Evolutionary conservation across 345 rosid species (phyloP), one percentile per base, ranked within the genome.

Genomic region (Bruguiera parviflora): DNA sequence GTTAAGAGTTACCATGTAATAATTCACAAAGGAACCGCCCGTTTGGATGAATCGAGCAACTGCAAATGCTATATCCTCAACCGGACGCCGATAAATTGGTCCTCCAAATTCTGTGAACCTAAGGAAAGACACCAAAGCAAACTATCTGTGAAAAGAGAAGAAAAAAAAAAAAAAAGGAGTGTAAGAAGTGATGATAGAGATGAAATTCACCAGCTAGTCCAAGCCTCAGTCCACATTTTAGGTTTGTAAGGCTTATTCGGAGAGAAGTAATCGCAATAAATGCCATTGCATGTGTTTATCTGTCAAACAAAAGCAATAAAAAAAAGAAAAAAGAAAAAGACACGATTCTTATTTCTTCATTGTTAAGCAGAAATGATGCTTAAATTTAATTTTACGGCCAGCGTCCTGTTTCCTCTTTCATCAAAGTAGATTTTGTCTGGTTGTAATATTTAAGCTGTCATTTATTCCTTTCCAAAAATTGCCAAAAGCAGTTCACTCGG

Each of bases 191-290:
- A 53, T 10, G 1, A 7, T 15, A 49, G 21, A 6, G 8, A 19
- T 11, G 53, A 55, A 19, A 43, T 21, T 32, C 53, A 77, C 77
- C 77, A 72, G 65, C 76, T 69, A 53, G 69, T 72, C 80, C 80
- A 77, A 21, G 80, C 77, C 66, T 77, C 80, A 1, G 80, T 77
- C 80, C 80, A 77, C 64, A 77, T 52, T 58, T 70, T 64, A 18
- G 80, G 80, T 20, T 77, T 77, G 70, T 77, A 68, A 68, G 80
- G 73, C 65, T 77, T 72, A 9, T 77, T 77, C 4, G 80, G 77
- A 58, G 76, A 39, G 65, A 71, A 71, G 47, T 57, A 58, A 32
- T 77, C 80, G 9, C 80, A 77, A 25, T 77, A 77, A 39, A 77
- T 63, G 28, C 76, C 76, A 35, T 72, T 77, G 65, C 80, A 76